Percentiles rank a stretch among this genome's conserved stretches.
Evolutionary conservation across 2,329 filamentous ascomycete genomes (phyloP).

Genomic region (Aspergillus felis): DNA sequence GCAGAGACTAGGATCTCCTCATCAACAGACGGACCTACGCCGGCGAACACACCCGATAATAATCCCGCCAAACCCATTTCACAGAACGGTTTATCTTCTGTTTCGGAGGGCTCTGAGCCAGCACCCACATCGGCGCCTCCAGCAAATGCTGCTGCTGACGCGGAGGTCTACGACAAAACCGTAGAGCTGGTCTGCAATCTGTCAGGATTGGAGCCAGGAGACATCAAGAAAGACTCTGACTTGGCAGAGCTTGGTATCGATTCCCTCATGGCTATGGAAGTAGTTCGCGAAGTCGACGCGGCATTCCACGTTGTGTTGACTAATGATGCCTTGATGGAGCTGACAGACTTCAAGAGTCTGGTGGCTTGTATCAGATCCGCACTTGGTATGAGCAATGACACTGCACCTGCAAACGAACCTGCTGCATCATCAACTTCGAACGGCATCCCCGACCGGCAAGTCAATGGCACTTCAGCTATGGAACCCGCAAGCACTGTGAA

Average conservation of each 20-base stretch:
- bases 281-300: conserved; percentile 39
- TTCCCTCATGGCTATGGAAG: conserved; percentile 48
- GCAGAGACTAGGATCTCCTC: too few relatives aligned
- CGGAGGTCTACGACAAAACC: background rate
- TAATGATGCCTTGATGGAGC: conserved; percentile 21
- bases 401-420: background rate
- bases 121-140: background rate
- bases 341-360: conserved; percentile 25
- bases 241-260: conserved; percentile 47
- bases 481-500: background rate
- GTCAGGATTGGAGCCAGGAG: conserved; percentile 33
- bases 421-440: background rate
- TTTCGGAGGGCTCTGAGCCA: too few relatives aligned
- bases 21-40: too few relatives aligned
- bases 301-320: conserved; percentile 32
- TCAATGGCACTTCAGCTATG: conserved; percentile 3
- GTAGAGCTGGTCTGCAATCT: conserved; percentile 5
- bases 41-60: too few relatives aligned
- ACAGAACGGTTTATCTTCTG: too few relatives aligned
- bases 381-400: conserved; percentile 1
- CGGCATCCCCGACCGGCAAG: background rate
- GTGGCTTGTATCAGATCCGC: conserved; percentile 18
- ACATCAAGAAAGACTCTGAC: conserved; percentile 34
- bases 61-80: too few relatives aligned
- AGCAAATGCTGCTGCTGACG: background rate